Base-by-base conservation (phyloP, 2,329 filamentous ascomycete species). In the Thyridium curvatum region DNA sequence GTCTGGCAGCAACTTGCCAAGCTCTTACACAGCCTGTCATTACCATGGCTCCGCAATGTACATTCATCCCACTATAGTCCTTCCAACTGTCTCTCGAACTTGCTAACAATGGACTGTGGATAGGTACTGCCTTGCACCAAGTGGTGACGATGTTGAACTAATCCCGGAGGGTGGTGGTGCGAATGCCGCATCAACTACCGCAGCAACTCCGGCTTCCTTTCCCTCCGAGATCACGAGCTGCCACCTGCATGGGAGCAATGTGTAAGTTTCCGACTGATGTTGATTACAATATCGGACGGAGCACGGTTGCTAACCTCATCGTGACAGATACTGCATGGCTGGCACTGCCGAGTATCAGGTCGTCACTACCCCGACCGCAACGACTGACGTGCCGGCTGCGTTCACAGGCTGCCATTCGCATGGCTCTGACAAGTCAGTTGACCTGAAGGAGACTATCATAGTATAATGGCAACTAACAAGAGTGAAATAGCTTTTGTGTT, bases 371-470 rank as follows among this genome's bases (percentile, higher is more conserved):
- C 62, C 66, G 3, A 83, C 74, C 4, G 68, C 68, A 14, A 78
- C 72, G 2, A 68, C 69, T 34, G 69, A 72, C 35, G 57, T 78
- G 14, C 78, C 82, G 2, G 64, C 79, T 0, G 61, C 72, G 38
- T 85, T 79, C 50, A 84, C 79, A 0, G 76, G 61, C 39, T 86
- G 84, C 52, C 82, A 87, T 54, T 50, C 60, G 1, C 81, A 86
- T 56, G 79, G 65, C 13, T 51, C 56, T 4, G 68, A 79, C 34
- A 68, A 68, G 77, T 84, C 63, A 49, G 72, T 54, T n/a, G n/a
- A n/a, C 28, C 26, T 32, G 3, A 9, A 15, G 16, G 18, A 30
- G 14, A 31, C 26, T 12, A 26, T 26, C 31, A 32, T 12, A 15
- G 3, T 31, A 30, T 32, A 15, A 42, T 26, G 46, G 37, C 35